Evolutionary conservation across 129 eudicot genomes (phyloP), one percentile per base, ranked within the genome.

Genomic region (Gnaphalium uliginosum): DNA sequence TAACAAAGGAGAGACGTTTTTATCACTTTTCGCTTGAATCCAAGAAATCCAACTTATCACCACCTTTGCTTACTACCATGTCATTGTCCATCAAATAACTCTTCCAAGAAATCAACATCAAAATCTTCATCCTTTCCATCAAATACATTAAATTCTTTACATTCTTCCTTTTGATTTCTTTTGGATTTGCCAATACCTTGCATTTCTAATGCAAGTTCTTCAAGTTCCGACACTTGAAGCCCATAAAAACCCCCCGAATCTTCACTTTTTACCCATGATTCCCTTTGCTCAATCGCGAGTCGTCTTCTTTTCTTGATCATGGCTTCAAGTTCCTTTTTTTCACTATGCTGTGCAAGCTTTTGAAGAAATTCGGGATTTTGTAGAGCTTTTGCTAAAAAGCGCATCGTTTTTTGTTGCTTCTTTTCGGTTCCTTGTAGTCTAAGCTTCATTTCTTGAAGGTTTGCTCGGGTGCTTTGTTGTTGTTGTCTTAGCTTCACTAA

Each of bases 361-460:
- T 85, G 86, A 29, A 91, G 59, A 32, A 95, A 95, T 8, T 86
- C 83, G 2, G 99, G 97, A 74, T 87, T 95, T 62, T 89, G 97
- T 80, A 95, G 83, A 1, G 96, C 99, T 78, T 81, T 91, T 24
- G 97, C 99, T 60, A 95, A 63, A 85, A 95, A 95, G 18, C 82
- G 82, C 99, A 95, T 91, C 90, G 86, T 91, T 26, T 87, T 91
- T 58, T 91, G 97, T 82, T 95, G 97, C 73, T 87, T 95, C 57
- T 70, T 83, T 79, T 95, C 99, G 1, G 94, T 86, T 41, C 87
- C 92, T 80, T 86, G 97, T 75, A 95, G 59, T 81, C 88, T 91
- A 46, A 81, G 23, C 81, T 95, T 97, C 95, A 91, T 87, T 66
- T 84, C 87, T 80, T 83, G 92, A 32, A 95, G 86, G 59, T 84